These are phyloP conservation scores for Aureobasidium sp. DNA, from an alignment of 2,329 filamentous ascomycete species.

Conservation along the genomic window DNA sequence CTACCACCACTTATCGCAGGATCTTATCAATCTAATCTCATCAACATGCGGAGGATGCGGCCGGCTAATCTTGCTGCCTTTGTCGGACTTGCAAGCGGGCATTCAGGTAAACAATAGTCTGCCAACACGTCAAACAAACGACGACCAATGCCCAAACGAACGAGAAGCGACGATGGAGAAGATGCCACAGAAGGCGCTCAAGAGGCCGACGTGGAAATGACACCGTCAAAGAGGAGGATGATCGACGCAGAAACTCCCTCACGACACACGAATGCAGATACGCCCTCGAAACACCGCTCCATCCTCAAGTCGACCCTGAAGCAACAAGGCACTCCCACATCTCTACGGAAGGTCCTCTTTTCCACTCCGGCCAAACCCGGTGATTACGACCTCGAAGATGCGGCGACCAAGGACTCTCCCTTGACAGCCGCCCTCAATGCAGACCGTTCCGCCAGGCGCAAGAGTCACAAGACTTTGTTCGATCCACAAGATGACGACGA, in stretches of 20 bases:
- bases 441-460: constrained; percentile 77
- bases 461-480: constrained; percentile 70
- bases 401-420: constrained; percentile 35
- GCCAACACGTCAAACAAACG: background rate
- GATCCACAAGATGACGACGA: constrained; percentile 62
- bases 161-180: background rate
- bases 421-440: constrained; percentile 61
- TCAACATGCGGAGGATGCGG: background rate
- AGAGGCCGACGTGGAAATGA: background rate
- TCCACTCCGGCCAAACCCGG: constrained; percentile 32
- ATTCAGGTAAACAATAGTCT: background rate
- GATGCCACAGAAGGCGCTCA: background rate
- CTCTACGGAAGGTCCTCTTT: constrained; percentile 38
- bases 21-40: background rate
- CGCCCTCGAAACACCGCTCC: constrained; percentile 22
- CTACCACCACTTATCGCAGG: background rate
- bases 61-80: background rate
- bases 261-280: constrained; percentile 3
- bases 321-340: constrained; percentile 32
- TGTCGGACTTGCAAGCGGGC: background rate
- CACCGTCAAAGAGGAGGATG: background rate
- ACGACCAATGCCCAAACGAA: constrained; percentile 12
- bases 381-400: constrained; percentile 23
- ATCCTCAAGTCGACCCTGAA: constrained; percentile 24
- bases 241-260: constrained; percentile 4